Evolutionary conservation across 163 green algal species (phyloP), one percentile per base, ranked within the genome.

Genomic region (Botryococcus braunii): DNA sequence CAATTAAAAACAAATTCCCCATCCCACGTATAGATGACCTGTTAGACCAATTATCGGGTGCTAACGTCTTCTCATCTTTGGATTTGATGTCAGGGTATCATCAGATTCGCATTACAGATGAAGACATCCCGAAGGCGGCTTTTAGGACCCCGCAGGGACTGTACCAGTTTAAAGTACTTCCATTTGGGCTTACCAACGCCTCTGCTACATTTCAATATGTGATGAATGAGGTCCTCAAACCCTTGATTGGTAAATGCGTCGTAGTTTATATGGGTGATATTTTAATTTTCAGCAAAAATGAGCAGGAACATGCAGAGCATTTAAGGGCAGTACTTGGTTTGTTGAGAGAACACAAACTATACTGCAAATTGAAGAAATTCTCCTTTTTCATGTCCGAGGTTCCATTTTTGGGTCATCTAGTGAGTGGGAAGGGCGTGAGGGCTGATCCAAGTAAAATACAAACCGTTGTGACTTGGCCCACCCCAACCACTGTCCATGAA

Each of bases 241-340:
- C 29, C 0, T 61, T 74, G 32, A 31, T 83, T 1, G 77, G 79
- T 48, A 70, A 80, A 6, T 86, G 77, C 65, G 69, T 85, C 2
- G 4, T 86, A 5, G 73, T 86, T 0, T 94, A 88, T 5, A 43
- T 92, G 13, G 84, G 91, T 68, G 87, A 94, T 60, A 81, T 91
- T 29, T 58, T 91, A 1, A 71, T 94, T 0, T 88, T 74, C 56
- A 77, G 50, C 7, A 69, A 66, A n/a, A 74, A 62, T 0, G 31
- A 58, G 34, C 76, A 76, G 23, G 72, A 86, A n/a, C 88, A 95
- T 66, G 0, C 71, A 1, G 6, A 71, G 9, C 75, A 92, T 63
- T 25, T 89, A 3, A 13, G 66, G 13, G 7, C 43, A 2, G 79
- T 91, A 0, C 46, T 91, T 5, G 6, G 71, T 5, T 62, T 60